These are phyloP conservation scores for Vitis hybrid DNA, from an alignment of 177 flowering plant genomes.

Conservation along the genomic window DNA sequence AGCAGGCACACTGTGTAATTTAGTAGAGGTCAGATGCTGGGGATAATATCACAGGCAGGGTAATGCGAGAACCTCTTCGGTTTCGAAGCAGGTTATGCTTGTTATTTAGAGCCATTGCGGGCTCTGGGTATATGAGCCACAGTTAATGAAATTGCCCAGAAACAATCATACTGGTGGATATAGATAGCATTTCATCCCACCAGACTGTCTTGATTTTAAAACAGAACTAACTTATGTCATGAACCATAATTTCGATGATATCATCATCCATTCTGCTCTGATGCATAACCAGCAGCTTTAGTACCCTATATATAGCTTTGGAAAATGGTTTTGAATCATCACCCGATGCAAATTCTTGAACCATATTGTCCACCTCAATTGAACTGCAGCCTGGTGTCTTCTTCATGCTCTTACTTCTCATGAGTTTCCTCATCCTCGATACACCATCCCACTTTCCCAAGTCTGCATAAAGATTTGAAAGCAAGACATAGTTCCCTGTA, in stretches of 20 bases:
- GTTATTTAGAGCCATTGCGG: no score
- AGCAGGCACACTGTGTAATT: no score
- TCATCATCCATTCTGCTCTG: constrained; percentile 15
- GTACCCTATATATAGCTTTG: constrained; percentile 36
- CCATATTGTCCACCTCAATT: constrained; percentile 62
- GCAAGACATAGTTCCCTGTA: constrained; percentile 50
- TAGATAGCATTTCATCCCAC: no score
- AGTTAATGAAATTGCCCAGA: no score
- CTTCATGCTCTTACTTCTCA: constrained; percentile 46
- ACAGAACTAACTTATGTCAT: constrained; percentile 4
- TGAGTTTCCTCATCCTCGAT: constrained; percentile 46
- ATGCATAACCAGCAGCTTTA: constrained; percentile 44
- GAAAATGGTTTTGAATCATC: constrained; percentile 54
- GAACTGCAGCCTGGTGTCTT: constrained; percentile 71
- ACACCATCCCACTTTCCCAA: constrained; percentile 52
- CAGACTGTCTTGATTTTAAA: neutral
- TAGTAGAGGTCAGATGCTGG: no score
- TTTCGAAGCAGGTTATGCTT: no score
- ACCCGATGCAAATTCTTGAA: constrained; percentile 63
- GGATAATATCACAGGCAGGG: no score
- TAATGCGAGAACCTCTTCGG: no score
- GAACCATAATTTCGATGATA: constrained; percentile 10
- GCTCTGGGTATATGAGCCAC: no score
- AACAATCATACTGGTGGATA: no score
- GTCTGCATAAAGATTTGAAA: constrained; percentile 56